Conservation (phyloP, 1,284 basidiomycete genomes). For the Ceratobasidium sp. region DNA sequence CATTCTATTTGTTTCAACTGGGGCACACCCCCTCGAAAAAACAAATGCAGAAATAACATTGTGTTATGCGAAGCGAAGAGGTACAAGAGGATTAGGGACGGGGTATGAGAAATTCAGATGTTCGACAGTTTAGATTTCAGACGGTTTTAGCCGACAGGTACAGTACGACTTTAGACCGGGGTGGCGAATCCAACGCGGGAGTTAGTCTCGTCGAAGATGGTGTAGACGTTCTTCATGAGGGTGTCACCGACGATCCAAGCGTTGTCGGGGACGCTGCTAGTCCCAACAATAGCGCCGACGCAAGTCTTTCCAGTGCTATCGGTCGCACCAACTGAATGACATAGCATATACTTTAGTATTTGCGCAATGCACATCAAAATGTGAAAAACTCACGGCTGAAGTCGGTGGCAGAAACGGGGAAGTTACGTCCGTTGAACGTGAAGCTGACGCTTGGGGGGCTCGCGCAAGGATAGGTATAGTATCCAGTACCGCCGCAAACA, state of each 20-base stretch:
- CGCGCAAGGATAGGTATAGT: conserved; percentile 46
- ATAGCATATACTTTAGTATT: conserved; percentile 1
- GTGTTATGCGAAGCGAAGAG: no score
- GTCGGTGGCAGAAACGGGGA: conserved; percentile 40
- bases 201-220: conserved; percentile 46
- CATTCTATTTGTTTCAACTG: no score
- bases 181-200: conserved; percentile 48
- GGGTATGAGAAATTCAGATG: no score
- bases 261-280: conserved; percentile 27
- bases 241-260: conserved; percentile 49
- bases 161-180: conserved; percentile 17
- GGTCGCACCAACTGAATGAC: conserved; percentile 34
- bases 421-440: conserved; percentile 40
- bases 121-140: no score
- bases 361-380: not conserved
- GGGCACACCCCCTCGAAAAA: no score
- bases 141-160: not conserved
- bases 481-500: conserved; percentile 45
- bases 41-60: no score
- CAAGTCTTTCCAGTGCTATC: conserved; percentile 33
- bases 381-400: conserved; percentile 45
- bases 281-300: conserved; percentile 47
- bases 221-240: conserved; percentile 48
- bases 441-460: conserved; percentile 37
- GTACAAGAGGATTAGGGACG: no score